Base-by-base conservation (phyloP, 306 rosid species). In the Casuarina equisetifolia region DNA sequence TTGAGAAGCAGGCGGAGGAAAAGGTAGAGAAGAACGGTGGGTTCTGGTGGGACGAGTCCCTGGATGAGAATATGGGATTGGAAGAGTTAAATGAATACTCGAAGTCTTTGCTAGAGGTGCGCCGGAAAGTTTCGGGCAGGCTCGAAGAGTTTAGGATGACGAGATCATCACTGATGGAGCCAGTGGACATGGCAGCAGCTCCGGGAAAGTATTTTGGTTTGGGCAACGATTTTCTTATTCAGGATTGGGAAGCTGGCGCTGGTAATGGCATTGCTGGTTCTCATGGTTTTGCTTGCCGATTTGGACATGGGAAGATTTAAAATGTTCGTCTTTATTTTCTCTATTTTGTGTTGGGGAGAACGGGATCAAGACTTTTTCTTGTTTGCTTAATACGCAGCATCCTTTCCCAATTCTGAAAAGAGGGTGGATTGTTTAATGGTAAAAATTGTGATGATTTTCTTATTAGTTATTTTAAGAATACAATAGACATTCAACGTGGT, bases 21-120 rank as follows among this genome's bases (percentile, higher is more conserved):
- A 50, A 5, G 35, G 32, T 78, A 75, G 45, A 36, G 0, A 75
- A 72, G 3, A 38, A 63, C 38, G 46, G 42, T 25, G 82, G 63
- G 10, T 52, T 50, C 0, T 84, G 85, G 94, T 84, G 88, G 91
- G 82, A 88, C 1, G 76, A 84, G 19, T 16, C 82, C 0, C 52
- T 90, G 38, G 77, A 79, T 57, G 69, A 63, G 69, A 38, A 74
- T 35, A 86, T 84, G 86, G 72, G 66, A 45, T 9, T 2, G 62
- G 83, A 77, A 2, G 75, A 81, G 35, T 46, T 88, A 45, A 77
- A 82, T 43, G 82, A 82, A 4, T 84, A 59, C 53, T 45, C 63
- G 70, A 13, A 52, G 3, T 77, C 84, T 0, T 20, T 86, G 72
- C 38, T 36, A 50, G 91, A 86, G 67, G 35, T 90, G 10, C 85